Evolutionary conservation across 129 eudicot genomes (phyloP), one percentile per base, ranked within the genome.

Genomic region (Saussurea involucrata): DNA sequence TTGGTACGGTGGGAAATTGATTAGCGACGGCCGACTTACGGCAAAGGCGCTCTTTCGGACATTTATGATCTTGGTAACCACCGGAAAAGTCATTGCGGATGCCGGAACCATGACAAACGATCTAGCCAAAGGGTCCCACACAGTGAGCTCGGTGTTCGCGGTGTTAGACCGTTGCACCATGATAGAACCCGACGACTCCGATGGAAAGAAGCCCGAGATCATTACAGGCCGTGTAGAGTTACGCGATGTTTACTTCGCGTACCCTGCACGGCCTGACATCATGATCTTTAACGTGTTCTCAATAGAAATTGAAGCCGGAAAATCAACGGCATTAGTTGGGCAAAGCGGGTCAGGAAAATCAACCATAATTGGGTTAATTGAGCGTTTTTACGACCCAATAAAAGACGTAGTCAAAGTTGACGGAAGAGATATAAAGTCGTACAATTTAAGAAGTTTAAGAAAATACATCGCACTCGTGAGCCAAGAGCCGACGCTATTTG

Each of bases 281-380:
- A 22, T 77, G 28, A 79, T 90, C 67, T 83, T 90, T 69, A 66
- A 70, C 17, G 90, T 83, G 22, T 87, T 90, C 13, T 80, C 96
- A 0, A 44, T 90, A 15, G 60, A 80, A 0, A 81, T 90, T 15
- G 83, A 87, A 58, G 83, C 88, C 1, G 96, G 90, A 44, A 85
- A 81, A 63, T 87, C 96, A 36, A 90, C 92, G 2, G 96, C 96
- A 8, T 31, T 90, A 25, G 96, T 90, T 0, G 96, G 96, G 13
- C 90, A 85, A 40, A 90, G 92, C 55, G 95, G 95, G n/a, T 90
- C 95, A 0, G 95, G 92, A 5, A 87, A 90, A 33, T 90, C 96
- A 21, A 90, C 96, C 2, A 85, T 90, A 33, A 85, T 90, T 6
- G 85, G 88, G 6, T 42, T 90, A 24, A 78, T 90, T 4, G 87